A percentile compares a stretch with the other conserved stretches of the same genome.
Conservation (phyloP, 2,329 filamentous ascomycete genomes). For the Cladosporium halotolerans region DNA sequence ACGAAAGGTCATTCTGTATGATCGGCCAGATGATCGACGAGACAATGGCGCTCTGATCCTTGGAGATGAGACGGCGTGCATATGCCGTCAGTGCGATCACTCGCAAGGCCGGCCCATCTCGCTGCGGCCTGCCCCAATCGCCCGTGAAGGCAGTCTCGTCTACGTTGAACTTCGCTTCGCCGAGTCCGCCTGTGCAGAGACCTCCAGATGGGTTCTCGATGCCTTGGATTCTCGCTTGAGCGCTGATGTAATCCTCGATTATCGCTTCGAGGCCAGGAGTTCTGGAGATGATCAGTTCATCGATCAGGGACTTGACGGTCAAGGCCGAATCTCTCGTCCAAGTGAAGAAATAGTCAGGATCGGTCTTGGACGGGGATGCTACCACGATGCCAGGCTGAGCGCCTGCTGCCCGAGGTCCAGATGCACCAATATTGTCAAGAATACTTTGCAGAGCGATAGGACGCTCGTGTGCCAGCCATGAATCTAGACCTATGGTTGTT, state of each 20-base stretch:
- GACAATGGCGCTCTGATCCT: constrained; percentile 37
- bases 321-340: constrained; percentile 73
- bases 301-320: constrained; percentile 62
- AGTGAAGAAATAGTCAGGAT: constrained; percentile 63
- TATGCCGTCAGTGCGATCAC: constrained; percentile 68
- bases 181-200: constrained; percentile 49
- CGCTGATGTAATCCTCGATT: constrained; percentile 62
- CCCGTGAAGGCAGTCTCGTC: constrained; percentile 48
- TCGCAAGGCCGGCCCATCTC: constrained; percentile 70
- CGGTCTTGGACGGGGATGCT: constrained; percentile 47
- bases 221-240: constrained; percentile 61
- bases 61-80: constrained; percentile 59
- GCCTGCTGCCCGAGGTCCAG: constrained; percentile 44
- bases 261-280: constrained; percentile 43
- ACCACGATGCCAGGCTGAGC: constrained; percentile 47
- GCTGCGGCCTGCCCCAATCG: constrained; percentile 69
- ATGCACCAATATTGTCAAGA: constrained; percentile 51
- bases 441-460: constrained; percentile 46
- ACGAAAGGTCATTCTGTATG: constrained; percentile 67
- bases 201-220: constrained; percentile 64
- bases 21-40: constrained; percentile 62
- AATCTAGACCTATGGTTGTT: no score
- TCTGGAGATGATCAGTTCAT: constrained; percentile 59
- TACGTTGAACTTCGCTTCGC: constrained; percentile 67
- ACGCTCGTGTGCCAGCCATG: constrained; percentile 40